Evolutionary conservation across 352 stramenopile species (phyloP).

Genomic region (Globisporangium iwayamae): DNA sequence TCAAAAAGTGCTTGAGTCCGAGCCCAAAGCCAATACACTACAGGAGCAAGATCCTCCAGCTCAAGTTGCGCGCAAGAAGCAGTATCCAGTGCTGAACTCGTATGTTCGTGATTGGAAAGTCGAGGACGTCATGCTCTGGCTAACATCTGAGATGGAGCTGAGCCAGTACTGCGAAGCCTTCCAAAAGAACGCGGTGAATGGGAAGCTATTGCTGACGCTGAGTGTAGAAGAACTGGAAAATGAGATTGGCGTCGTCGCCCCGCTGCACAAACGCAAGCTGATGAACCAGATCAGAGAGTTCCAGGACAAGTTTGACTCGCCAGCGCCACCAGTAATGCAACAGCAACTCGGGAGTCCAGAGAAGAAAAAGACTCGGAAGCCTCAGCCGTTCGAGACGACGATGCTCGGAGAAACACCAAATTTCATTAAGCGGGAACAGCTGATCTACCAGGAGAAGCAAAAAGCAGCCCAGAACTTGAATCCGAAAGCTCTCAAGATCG

Average conservation of each 20-base stretch:
- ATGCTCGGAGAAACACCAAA: slow-evolving; percentile 23
- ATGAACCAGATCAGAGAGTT: slow-evolving; percentile 39
- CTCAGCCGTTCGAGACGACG: slow-evolving; percentile 5
- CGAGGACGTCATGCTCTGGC: slow-evolving; percentile 43
- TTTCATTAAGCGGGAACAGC: slow-evolving; percentile 38
- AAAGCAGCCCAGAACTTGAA: slow-evolving; percentile 1
- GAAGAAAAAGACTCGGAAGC: slow-evolving; percentile 13
- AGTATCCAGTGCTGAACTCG: slow-evolving; percentile 5
- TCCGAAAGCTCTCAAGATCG: background rate
- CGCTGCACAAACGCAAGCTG: slow-evolving; percentile 44
- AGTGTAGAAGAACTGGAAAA: slow-evolving; percentile 32
- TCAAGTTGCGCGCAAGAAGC: slow-evolving; percentile 1
- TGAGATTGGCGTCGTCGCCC: slow-evolving; percentile 29
- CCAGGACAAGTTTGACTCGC: slow-evolving; percentile 31
- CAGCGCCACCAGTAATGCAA: background rate
- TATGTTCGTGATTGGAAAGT: slow-evolving; percentile 49
- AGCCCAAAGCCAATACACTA: background rate
- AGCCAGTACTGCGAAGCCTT: slow-evolving; percentile 33
- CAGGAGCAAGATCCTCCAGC: too few relatives aligned
- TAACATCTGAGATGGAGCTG: slow-evolving; percentile 45
- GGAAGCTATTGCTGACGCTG: slow-evolving; percentile 40
- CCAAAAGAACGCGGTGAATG: slow-evolving; percentile 37
- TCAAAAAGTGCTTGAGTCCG: background rate
- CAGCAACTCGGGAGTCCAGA: background rate
- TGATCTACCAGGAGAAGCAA: slow-evolving; percentile 33